These are phyloP conservation scores for Kurtzmaniella quercitrusa DNA, from an alignment of 1,139 yeast genomes.

Conservation along the genomic window DNA sequence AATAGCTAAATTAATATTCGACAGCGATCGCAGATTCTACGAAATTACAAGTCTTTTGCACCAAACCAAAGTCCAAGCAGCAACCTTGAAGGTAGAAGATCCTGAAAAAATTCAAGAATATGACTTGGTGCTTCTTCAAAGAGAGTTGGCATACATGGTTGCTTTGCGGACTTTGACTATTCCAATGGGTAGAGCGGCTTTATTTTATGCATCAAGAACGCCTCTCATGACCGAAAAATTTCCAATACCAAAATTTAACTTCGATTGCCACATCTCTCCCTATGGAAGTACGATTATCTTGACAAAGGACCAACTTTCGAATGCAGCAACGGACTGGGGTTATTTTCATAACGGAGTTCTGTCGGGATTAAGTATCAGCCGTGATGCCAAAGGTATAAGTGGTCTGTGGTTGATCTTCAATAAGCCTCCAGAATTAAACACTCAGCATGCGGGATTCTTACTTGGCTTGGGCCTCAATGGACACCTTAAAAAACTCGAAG, in stretches of 20 bases:
- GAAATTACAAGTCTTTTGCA: constrained; percentile 72
- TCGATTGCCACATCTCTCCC: constrained; percentile 65
- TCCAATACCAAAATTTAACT: constrained; percentile 72
- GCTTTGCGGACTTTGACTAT: constrained; percentile 72
- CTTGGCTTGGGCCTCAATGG: constrained; percentile 91
- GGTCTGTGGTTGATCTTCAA: constrained; percentile 94
- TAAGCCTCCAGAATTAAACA: constrained; percentile 63
- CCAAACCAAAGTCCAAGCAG: constrained; percentile 62
- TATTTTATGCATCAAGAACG: constrained; percentile 62
- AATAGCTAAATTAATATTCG: constrained; percentile 69
- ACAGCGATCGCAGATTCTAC: constrained; percentile 72
- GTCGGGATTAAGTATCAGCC: constrained; percentile 75
- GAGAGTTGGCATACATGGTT: constrained; percentile 59
- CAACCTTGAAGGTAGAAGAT: constrained; percentile 24
- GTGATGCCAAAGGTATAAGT: constrained; percentile 64
- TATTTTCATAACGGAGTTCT: constrained; percentile 91
- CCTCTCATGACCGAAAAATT: constrained; percentile 86
- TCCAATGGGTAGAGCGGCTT: constrained; percentile 76
- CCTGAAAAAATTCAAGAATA: constrained; percentile 35
- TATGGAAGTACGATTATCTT: constrained; percentile 59
- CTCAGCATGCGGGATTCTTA: constrained; percentile 95
- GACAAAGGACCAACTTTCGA: constrained; percentile 51
- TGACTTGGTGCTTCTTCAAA: constrained; percentile 54
- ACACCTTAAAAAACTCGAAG: constrained; percentile 76
- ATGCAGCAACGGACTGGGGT: constrained; percentile 70